Conservation (phyloP, 208 protist genomes). For the Trypanosoma mega region DNA sequence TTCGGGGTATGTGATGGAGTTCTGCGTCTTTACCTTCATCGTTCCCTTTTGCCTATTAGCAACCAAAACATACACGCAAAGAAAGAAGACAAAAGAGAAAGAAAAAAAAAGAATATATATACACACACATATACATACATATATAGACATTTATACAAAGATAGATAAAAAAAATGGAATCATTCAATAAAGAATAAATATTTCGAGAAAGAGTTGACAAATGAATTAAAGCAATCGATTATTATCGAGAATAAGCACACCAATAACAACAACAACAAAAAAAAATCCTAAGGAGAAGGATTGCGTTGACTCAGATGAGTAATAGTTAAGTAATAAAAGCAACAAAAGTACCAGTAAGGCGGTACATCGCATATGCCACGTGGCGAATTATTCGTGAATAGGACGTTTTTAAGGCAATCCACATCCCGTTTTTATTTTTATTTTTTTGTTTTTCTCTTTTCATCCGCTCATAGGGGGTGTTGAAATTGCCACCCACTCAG, state of each 20-base stretch:
- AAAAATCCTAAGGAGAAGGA: too few relatives aligned
- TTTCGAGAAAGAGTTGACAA: background rate
- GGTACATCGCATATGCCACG: too few relatives aligned
- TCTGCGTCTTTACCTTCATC: slow-evolving; percentile 75
- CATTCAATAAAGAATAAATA: background rate
- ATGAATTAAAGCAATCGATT: background rate
- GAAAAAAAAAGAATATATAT: slow-evolving; percentile 11
- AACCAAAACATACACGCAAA: slow-evolving; percentile 13
- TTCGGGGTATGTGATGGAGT: slow-evolving; percentile 65
- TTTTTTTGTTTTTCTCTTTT: too few relatives aligned
- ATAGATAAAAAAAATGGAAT: background rate
- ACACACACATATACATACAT: background rate
- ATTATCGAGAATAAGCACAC: background rate
- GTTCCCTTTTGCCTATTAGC: slow-evolving; percentile 20
- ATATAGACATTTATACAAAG: background rate
- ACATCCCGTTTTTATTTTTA: too few relatives aligned
- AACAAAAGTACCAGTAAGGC: too few relatives aligned
- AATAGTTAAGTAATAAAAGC: too few relatives aligned
- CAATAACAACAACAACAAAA: too few relatives aligned
- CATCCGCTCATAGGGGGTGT: too few relatives aligned
- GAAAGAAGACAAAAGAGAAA: background rate
- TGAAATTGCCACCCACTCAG: too few relatives aligned
- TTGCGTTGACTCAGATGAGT: too few relatives aligned
- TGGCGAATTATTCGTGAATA: too few relatives aligned
- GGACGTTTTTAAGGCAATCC: too few relatives aligned